Conservation (phyloP, 805 yeast genomes). For the Starmerella stigmatis region DNA sequence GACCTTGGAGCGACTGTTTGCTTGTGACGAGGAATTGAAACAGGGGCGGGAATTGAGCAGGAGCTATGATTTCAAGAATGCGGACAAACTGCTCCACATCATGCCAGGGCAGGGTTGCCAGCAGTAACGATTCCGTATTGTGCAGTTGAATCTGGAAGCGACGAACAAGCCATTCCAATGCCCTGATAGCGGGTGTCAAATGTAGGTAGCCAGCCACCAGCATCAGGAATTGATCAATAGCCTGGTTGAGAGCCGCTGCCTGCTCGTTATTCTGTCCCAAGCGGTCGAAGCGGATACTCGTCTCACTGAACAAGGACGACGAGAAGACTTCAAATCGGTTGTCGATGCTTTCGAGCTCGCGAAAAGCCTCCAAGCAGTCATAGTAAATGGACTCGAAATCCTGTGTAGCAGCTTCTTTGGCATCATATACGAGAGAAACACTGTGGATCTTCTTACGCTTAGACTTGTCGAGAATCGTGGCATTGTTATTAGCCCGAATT, state of each 20-base stretch:
- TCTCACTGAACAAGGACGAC: conserved; percentile 67
- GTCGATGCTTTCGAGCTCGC: conserved; percentile 61
- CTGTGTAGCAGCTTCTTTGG: conserved; percentile 85
- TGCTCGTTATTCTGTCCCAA: conserved; percentile 72
- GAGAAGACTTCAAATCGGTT: conserved; percentile 62
- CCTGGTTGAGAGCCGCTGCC: conserved; percentile 58
- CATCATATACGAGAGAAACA: conserved; percentile 74
- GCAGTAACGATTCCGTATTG: conserved; percentile 60
- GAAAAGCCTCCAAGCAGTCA: conserved; percentile 63
- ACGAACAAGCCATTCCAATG: conserved; percentile 91
- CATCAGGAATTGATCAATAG: conserved; percentile 62
- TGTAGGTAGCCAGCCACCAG: conserved; percentile 68
- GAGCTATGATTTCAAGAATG: conserved; percentile 58
- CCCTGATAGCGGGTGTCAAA: conserved; percentile 63
- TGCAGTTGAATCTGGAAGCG: conserved; percentile 74
- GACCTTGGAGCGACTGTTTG: conserved; percentile 52
- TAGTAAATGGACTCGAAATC: conserved; percentile 75
- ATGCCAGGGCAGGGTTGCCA: conserved; percentile 74
- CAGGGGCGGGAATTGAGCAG: conserved; percentile 53
- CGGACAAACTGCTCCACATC: conserved; percentile 63
- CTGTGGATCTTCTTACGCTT: conserved; percentile 78
- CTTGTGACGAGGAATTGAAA: conserved; percentile 62
- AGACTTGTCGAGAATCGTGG: conserved; percentile 73
- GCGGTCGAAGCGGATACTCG: conserved; percentile 71
- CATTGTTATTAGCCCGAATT: conserved; percentile 41